These are phyloP conservation scores for Dinochytrium kinnereticum DNA, from an alignment of 371 early-diverging fungal genomes.

Conservation along the genomic window DNA sequence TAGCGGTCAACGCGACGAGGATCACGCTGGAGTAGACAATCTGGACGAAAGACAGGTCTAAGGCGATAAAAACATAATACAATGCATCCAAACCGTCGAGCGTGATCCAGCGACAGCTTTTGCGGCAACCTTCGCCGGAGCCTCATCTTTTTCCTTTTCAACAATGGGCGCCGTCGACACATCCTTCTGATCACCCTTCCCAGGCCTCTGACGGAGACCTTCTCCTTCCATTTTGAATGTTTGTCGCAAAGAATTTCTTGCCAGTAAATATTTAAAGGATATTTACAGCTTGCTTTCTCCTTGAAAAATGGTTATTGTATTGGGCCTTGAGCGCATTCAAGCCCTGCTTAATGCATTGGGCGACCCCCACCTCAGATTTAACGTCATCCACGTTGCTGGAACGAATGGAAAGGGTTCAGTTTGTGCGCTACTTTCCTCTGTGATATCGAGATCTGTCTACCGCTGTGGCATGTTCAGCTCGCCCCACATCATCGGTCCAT, in stretches of 20 bases:
- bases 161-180: not conserved
- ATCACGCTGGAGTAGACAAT: conserved; percentile 21
- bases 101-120: not conserved
- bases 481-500: conserved; percentile 74
- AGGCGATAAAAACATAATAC: too few species aligned
- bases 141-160: not conserved
- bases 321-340: conserved; percentile 57
- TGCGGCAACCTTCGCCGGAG: not conserved
- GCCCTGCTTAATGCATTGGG: conserved; percentile 61
- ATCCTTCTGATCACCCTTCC: not conserved
- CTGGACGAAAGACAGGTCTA: not conserved
- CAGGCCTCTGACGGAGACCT: not conserved
- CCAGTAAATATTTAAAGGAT: too few species aligned
- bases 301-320: conserved; percentile 23
- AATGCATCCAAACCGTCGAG: not conserved
- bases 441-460: conserved; percentile 46
- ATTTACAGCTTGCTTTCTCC: too few species aligned
- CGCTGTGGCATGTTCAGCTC: conserved; percentile 74
- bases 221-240: not conserved
- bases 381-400: conserved; percentile 78
- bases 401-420: conserved; percentile 87
- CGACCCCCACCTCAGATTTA: conserved; percentile 60
- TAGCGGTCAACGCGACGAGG: conserved; percentile 29
- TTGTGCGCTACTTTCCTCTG: conserved; percentile 62
- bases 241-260: too few species aligned